phyloP scores from a whole-genome alignment of 495 filamentous ascomycete species.

The Parachaetomium inaequale region DNA sequence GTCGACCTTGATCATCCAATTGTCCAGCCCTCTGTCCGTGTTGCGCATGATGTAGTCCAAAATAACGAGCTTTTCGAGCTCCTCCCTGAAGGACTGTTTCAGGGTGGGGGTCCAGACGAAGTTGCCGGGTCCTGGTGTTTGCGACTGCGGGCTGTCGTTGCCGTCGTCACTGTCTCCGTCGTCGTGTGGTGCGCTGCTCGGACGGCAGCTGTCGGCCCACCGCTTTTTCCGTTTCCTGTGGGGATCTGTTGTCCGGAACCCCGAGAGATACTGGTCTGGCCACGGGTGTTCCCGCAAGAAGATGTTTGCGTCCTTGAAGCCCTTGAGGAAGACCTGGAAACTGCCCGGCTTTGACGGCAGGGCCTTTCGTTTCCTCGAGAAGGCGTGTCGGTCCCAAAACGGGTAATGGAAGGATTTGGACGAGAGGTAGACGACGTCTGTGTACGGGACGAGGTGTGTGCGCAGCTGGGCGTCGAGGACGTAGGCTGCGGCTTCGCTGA shows the following conservation, averaged over 20 bases:
- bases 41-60: constrained; percentile 99
- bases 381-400: constrained; percentile 89
- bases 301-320: constrained; percentile 93
- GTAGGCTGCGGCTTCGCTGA: constrained; percentile 96
- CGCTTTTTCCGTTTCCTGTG: constrained; percentile 64
- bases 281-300: constrained; percentile 94
- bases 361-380: constrained; percentile 78
- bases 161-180: constrained; percentile 69
- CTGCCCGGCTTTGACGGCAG: constrained; percentile 92
- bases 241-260: constrained; percentile 66
- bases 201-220: constrained; percentile 85
- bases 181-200: constrained; percentile 58
- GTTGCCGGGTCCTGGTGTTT: constrained; percentile 43
- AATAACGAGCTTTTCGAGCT: constrained; percentile 96
- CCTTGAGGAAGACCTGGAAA: constrained; percentile 96
- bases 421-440: constrained; percentile 87
- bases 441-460: constrained; percentile 92
- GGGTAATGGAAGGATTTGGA: constrained; percentile 98
- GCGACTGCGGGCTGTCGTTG: constrained; percentile 39
- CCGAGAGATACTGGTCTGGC: constrained; percentile 88
- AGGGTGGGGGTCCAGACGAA: constrained; percentile 87
- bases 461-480: constrained; percentile 85
- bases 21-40: constrained; percentile 93
- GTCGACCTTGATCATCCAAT: constrained; percentile 99
- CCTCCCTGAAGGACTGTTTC: constrained; percentile 89